A percentile compares a stretch with the other conserved stretches of the same genome.
These are phyloP conservation scores for Colletotrichum musae DNA, from an alignment of 2,329 filamentous ascomycete genomes.

Conservation along the genomic window DNA sequence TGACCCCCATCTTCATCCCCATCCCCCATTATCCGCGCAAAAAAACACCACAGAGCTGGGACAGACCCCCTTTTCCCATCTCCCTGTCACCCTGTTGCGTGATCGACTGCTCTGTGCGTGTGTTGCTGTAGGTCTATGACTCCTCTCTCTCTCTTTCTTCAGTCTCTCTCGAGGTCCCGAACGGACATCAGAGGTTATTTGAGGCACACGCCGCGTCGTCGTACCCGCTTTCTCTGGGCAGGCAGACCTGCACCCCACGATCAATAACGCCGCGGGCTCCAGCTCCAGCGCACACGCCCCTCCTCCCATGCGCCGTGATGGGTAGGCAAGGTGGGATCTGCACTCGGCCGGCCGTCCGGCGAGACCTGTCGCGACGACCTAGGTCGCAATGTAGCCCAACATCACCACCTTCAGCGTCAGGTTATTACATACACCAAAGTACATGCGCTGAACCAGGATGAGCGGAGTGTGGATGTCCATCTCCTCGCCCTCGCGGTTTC, in stretches of 20 bases:
- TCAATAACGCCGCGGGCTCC: conserved; percentile 25
- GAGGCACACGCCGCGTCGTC: conserved; percentile 29
- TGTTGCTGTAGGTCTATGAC: conserved; percentile 18
- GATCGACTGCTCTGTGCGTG: conserved; percentile 14
- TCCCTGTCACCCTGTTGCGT: conserved; percentile 29
- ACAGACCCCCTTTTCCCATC: neutral
- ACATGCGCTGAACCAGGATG: too few species aligned
- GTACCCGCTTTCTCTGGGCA: conserved; percentile 15
- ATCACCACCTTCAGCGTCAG: too few species aligned
- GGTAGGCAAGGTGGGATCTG: conserved; percentile 7
- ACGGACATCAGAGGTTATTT: conserved; percentile 39
- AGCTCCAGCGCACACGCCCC: conserved; percentile 9
- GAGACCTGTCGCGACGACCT: conserved; percentile 33
- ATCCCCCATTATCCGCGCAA: too few species aligned
- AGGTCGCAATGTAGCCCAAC: conserved; percentile 13
- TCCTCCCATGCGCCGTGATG: conserved; percentile 26
- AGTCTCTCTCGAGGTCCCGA: neutral
- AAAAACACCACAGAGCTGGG: neutral
- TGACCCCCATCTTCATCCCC: neutral
- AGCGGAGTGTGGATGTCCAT: conserved; percentile 23
- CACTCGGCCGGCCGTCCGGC: conserved; percentile 38
- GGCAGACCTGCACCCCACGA: conserved; percentile 35
- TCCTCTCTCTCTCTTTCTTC: conserved; percentile 1
- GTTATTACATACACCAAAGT: too few species aligned
- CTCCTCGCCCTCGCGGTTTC: conserved; percentile 38